Evolutionary conservation across 73 alveolate genomes (phyloP).

Genomic region (Paraurostyla sp.): DNA sequence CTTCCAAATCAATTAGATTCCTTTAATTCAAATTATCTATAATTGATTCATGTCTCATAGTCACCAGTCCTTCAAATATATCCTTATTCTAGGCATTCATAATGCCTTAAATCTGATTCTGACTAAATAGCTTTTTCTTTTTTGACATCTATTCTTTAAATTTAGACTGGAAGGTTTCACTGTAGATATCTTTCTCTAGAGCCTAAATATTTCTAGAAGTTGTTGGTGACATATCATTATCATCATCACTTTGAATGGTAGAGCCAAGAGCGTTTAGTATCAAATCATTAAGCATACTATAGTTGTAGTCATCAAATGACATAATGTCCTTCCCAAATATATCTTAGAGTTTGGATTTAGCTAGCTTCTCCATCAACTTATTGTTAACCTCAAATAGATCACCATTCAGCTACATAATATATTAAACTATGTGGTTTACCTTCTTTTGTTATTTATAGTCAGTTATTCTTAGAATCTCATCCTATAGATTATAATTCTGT

Average conservation of each 20-base stretch:
- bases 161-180: not conserved
- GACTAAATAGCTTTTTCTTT: not conserved
- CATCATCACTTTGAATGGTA: slow-evolving; percentile 13
- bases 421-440: not conserved
- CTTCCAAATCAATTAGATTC: not conserved
- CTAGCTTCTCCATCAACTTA: slow-evolving; percentile 13
- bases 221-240: no score
- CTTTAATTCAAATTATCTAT: not conserved
- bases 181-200: not conserved
- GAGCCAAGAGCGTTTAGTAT: slow-evolving; percentile 28
- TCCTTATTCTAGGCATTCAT: not conserved
- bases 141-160: not conserved
- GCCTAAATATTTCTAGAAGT: not conserved
- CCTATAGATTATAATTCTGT: slow-evolving; percentile 14
- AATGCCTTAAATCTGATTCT: not conserved
- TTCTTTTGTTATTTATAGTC: slow-evolving; percentile 14
- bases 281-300: slow-evolving; percentile 11
- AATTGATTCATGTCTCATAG: not conserved
- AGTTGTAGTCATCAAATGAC: slow-evolving; percentile 63
- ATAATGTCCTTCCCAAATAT: slow-evolving; percentile 47
- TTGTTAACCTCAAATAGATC: not conserved
- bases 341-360: not conserved
- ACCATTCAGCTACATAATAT: not conserved
- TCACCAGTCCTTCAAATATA: not conserved
- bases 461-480: slow-evolving; percentile 44